These are phyloP conservation scores for Vicia sativa DNA, from an alignment of 306 rosid genomes.

Conservation along the genomic window DNA sequence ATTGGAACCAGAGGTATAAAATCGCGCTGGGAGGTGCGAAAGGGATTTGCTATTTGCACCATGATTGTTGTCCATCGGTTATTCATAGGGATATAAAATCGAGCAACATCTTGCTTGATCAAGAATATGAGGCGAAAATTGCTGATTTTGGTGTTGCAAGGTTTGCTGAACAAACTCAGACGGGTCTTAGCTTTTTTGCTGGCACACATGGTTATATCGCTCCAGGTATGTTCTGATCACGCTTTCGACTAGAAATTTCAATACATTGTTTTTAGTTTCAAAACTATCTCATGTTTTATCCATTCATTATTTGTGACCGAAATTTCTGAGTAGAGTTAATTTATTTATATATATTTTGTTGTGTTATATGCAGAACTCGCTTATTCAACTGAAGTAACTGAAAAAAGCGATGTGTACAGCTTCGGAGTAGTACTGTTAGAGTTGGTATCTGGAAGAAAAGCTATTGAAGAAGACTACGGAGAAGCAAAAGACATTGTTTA, in stretches of 20 bases:
- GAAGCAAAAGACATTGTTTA: conserved; percentile 89
- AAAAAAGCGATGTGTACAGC: conserved; percentile 91
- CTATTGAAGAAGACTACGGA: conserved; percentile 82
- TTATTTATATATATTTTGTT: not conserved
- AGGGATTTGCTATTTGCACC: conserved; percentile 92
- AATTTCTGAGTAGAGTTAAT: too few relatives aligned
- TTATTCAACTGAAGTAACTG: conserved; percentile 69
- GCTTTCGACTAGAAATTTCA: not conserved
- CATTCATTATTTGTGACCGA: not conserved
- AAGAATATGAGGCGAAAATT: conserved; percentile 76
- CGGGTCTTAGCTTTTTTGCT: conserved; percentile 67
- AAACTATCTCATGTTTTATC: conserved; percentile 12
- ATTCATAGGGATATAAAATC: conserved; percentile 93
- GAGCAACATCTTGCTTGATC: conserved; percentile 85
- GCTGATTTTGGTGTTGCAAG: conserved; percentile 97
- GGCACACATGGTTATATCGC: conserved; percentile 98
- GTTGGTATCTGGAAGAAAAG: conserved; percentile 74
- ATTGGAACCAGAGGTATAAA: conserved; percentile 79
- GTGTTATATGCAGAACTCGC: conserved; percentile 72
- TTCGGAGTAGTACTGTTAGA: conserved; percentile 89
- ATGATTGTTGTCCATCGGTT: conserved; percentile 82
- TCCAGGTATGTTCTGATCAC: conserved; percentile 69
- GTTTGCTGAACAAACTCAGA: conserved; percentile 61
- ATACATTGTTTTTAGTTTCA: conserved; percentile 15
- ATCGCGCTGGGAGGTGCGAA: conserved; percentile 89